Evolutionary conservation across 1,284 basidiomycete genomes (phyloP).

Genomic region (Phaffia rhodozyma): DNA sequence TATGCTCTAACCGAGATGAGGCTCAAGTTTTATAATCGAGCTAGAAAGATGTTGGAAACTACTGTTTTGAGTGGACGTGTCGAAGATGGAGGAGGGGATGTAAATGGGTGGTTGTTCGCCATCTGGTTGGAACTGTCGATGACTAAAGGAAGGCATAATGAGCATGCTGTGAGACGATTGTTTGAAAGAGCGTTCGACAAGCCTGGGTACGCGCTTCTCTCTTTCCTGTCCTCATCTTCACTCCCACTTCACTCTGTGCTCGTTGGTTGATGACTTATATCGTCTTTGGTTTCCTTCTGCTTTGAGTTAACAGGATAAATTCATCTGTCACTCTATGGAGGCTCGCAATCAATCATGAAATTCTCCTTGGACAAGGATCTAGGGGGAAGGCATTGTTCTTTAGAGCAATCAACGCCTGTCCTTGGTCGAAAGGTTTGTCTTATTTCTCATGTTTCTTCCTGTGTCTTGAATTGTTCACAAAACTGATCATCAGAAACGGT

Average conservation of each 20-base stretch:
- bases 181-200: conserved; percentile 30
- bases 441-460: neutral
- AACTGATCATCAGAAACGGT: neutral
- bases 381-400: conserved; percentile 64
- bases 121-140: conserved; percentile 32
- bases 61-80: conserved; percentile 21
- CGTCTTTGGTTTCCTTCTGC: too few relatives aligned
- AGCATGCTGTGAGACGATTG: conserved; percentile 24
- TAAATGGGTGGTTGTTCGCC: conserved; percentile 26
- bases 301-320: neutral
- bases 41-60: conserved; percentile 30
- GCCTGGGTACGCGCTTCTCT: conserved; percentile 20
- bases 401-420: conserved; percentile 69
- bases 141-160: conserved; percentile 30
- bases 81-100: conserved; percentile 23
- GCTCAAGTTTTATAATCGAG: conserved; percentile 34
- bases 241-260: neutral
- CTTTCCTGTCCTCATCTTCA: neutral
- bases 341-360: conserved; percentile 15
- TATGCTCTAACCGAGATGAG: conserved; percentile 35
- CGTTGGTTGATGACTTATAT: neutral
- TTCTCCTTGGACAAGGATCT: neutral
- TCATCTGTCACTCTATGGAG: conserved; percentile 12
- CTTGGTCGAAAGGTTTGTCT: conserved; percentile 56
- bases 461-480: neutral